Percentiles rank a stretch among this genome's conserved stretches.
Evolutionary conservation across 1,139 yeast genomes (phyloP).

Genomic region (Tardiomyces digboiensis): DNA sequence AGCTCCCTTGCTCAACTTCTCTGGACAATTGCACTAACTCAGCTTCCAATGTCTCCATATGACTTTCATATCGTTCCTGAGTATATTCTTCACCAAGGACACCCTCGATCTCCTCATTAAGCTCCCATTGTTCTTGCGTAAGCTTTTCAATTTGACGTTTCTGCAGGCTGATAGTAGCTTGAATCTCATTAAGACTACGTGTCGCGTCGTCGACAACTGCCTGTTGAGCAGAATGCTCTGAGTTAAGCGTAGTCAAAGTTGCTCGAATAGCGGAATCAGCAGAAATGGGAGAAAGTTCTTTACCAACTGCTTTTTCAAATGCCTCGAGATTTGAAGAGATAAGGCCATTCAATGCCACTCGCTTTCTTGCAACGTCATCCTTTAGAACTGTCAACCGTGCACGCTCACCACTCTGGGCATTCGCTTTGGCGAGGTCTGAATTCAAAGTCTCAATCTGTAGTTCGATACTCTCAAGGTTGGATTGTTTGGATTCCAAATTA

Average conservation of each 20-base stretch:
- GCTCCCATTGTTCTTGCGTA: constrained; percentile 1
- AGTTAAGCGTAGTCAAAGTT: not conserved
- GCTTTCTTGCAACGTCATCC: constrained; percentile 25
- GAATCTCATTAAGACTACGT: not conserved
- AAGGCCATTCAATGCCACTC: not conserved
- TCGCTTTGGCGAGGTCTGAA: constrained; percentile 40
- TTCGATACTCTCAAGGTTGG: constrained; percentile 37
- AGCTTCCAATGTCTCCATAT: constrained; percentile 34
- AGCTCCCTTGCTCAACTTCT: constrained; percentile 53
- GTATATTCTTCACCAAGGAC: constrained; percentile 3
- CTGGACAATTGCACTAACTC: constrained; percentile 51
- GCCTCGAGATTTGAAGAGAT: not conserved
- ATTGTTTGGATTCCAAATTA: constrained; percentile 34
- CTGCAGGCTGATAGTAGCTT: constrained; percentile 1
- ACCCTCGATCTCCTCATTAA: constrained; percentile 1
- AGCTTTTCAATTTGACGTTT: constrained; percentile 1
- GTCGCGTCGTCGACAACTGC: not conserved
- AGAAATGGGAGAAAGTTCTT: not conserved
- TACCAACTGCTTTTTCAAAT: not conserved
- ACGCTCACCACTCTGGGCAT: constrained; percentile 48
- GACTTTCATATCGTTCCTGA: constrained; percentile 1
- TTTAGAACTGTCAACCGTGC: constrained; percentile 40
- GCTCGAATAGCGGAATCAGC: not conserved
- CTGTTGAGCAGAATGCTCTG: not conserved
- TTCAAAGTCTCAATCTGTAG: constrained; percentile 45